Evolutionary conservation across 192 early-diverging fungal genomes (phyloP).

Genomic region (Podila epicladia): DNA sequence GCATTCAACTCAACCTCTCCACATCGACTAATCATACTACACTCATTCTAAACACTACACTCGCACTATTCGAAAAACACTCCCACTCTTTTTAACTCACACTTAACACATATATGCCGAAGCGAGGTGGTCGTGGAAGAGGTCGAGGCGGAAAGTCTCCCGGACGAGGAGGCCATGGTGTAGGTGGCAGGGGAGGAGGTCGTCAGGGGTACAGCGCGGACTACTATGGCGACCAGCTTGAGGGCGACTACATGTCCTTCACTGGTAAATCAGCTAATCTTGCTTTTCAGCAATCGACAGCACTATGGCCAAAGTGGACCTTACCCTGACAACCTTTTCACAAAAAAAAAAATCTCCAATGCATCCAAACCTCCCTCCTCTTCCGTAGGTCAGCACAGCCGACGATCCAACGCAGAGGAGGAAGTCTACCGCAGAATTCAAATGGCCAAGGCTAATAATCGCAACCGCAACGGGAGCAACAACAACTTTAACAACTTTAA

Average conservation of each 20-base stretch:
- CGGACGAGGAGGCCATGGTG: conserved; percentile 7
- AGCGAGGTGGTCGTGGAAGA: conserved; percentile 28
- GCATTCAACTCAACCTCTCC: no score
- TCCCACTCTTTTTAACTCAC: no score
- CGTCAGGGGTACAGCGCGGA: conserved; percentile 9
- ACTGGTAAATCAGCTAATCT: conserved; percentile 8
- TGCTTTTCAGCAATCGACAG: neutral
- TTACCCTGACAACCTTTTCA: neutral
- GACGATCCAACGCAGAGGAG: conserved; percentile 3
- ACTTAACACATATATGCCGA: conserved; percentile 13
- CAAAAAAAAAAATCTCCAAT: no score
- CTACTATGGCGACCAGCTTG: conserved; percentile 14
- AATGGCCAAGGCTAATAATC: neutral
- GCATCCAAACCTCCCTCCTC: no score
- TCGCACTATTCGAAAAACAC: neutral
- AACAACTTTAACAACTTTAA: neutral
- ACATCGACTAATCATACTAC: neutral
- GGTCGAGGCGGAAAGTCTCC: conserved; percentile 17
- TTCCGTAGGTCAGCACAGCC: neutral
- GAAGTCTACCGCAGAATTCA: conserved; percentile 1
- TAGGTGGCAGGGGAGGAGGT: neutral
- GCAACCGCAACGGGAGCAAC: neutral
- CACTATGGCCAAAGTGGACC: neutral
- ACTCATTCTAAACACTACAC: neutral
- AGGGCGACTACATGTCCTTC: conserved; percentile 30